phyloP scores from a whole-genome alignment of 345 rosid species.

The Gossypium longicalyx region DNA sequence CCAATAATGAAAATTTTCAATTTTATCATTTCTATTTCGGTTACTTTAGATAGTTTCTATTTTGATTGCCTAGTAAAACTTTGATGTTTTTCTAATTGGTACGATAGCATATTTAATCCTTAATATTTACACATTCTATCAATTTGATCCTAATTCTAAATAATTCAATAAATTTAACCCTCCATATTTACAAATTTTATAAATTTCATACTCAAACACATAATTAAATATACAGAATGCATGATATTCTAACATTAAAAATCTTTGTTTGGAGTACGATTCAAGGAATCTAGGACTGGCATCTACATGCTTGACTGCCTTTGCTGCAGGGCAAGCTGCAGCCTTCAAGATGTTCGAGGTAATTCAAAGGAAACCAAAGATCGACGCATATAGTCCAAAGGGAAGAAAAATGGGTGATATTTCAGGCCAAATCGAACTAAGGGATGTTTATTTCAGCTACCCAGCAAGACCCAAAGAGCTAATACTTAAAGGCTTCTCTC shows the following conservation, averaged over 20 bases:
- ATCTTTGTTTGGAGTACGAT: not conserved
- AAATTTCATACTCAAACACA: too few species aligned
- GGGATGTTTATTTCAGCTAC: slow-evolving; percentile 57
- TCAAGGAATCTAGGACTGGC: slow-evolving; percentile 78
- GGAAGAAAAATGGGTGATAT: slow-evolving; percentile 54
- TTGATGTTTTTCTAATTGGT: too few species aligned
- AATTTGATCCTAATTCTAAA: too few species aligned
- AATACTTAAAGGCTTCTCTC: slow-evolving; percentile 57
- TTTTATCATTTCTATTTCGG: too few species aligned
- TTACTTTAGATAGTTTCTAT: too few species aligned
- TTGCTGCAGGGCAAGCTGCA: slow-evolving; percentile 74
- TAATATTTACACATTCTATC: too few species aligned
- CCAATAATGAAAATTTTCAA: too few species aligned
- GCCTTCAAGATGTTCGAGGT: slow-evolving; percentile 77
- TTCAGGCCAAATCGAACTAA: slow-evolving; percentile 54
- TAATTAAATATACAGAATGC: too few species aligned
- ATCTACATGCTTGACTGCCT: slow-evolving; percentile 64
- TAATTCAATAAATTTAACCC: too few species aligned
- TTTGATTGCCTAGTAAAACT: too few species aligned
- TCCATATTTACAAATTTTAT: too few species aligned
- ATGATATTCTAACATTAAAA: not conserved
- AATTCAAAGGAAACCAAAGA: slow-evolving; percentile 54
- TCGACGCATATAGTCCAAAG: slow-evolving; percentile 48
- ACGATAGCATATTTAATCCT: too few species aligned
- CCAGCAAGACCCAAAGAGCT: slow-evolving; percentile 73